phyloP scores from a whole-genome alignment of 805 yeast species.

The Zygoascus flipseniorum region DNA sequence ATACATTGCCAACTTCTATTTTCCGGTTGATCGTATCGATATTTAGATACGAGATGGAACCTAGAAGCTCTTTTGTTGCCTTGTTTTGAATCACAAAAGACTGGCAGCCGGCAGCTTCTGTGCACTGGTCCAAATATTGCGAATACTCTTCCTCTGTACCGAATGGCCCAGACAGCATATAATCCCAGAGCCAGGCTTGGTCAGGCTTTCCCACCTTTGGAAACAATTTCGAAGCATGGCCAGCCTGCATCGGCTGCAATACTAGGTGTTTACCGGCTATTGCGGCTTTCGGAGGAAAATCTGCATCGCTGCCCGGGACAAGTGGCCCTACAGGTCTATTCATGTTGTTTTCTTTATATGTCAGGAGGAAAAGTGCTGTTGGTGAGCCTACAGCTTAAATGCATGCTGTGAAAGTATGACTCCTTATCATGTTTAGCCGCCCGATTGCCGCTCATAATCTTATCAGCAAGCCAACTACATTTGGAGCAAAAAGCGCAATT shows the following conservation, averaged over 20 bases:
- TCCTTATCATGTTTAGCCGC: too few relatives aligned
- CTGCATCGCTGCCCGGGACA: neutral
- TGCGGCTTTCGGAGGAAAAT: neutral
- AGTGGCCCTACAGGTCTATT: neutral
- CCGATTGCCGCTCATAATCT: too few relatives aligned
- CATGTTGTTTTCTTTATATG: too few relatives aligned
- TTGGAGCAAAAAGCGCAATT: too few relatives aligned
- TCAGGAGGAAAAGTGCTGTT: too few relatives aligned
- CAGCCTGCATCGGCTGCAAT: constrained; percentile 8
- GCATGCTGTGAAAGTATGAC: too few relatives aligned
- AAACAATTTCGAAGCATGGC: constrained; percentile 12
- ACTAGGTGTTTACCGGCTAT: constrained; percentile 2
- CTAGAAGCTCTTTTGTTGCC: constrained; percentile 20
- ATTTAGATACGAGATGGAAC: constrained; percentile 22
- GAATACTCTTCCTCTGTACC: constrained; percentile 8
- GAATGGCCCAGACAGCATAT: constrained; percentile 16
- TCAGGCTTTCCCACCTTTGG: constrained; percentile 6
- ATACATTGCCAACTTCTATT: constrained; percentile 26
- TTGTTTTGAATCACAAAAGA: constrained; percentile 21
- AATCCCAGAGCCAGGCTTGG: constrained; percentile 15
- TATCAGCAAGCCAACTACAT: too few relatives aligned
- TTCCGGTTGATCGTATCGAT: constrained; percentile 23
- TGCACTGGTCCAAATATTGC: constrained; percentile 1
- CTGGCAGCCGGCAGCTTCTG: constrained; percentile 7
- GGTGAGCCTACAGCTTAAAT: too few relatives aligned